These are phyloP conservation scores for Helotiales sp. DNA, from an alignment of 2,329 filamentous ascomycete genomes.

Conservation along the genomic window DNA sequence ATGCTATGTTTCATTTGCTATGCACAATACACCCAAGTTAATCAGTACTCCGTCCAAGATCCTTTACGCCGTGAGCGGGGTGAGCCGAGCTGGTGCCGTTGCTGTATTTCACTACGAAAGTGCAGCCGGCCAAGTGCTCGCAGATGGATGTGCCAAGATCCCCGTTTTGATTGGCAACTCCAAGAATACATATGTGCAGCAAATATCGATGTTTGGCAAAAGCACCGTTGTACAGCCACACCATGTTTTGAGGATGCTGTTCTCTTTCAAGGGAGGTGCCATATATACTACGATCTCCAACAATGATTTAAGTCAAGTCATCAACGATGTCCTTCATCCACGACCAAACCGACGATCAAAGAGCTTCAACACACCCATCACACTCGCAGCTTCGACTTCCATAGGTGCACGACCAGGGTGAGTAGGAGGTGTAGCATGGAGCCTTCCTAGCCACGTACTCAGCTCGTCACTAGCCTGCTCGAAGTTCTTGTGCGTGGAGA, in stretches of 20 bases:
- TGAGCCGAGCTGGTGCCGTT: background rate
- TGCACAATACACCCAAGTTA: background rate
- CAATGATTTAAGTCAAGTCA: background rate
- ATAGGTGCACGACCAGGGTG: conserved; percentile 59
- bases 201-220: background rate
- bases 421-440: conserved; percentile 60
- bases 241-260: background rate
- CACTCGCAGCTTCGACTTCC: conserved; percentile 81
- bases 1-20: conserved; percentile 3
- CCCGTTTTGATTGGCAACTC: background rate
- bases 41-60: background rate
- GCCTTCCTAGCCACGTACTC: conserved; percentile 75
- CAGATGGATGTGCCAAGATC: background rate
- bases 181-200: background rate
- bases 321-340: conserved; percentile 34
- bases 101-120: background rate
- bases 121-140: background rate
- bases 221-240: background rate
- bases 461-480: conserved; percentile 75
- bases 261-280: background rate
- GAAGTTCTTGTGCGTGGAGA: conserved; percentile 78
- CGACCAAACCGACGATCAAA: conserved; percentile 76
- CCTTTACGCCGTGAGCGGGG: background rate
- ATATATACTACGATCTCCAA: background rate
- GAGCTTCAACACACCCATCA: conserved; percentile 83